These are phyloP conservation scores for Caloboletus firmus DNA, from an alignment of 1,284 basidiomycete genomes.

Conservation along the genomic window DNA sequence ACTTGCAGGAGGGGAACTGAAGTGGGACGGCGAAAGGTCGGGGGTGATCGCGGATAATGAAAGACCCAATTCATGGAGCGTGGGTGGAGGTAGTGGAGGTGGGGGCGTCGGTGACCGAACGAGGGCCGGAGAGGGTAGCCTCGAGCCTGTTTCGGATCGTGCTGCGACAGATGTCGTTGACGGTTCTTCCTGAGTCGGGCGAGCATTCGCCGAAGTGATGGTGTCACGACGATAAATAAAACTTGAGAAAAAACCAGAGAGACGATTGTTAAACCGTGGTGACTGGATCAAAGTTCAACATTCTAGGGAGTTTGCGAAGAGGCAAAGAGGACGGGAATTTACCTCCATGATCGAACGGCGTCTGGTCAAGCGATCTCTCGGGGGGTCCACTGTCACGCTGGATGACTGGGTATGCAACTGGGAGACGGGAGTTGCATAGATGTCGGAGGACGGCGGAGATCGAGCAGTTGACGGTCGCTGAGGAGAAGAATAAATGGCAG, in stretches of 20 bases:
- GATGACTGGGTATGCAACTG: slow-evolving; percentile 22
- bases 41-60: slow-evolving; percentile 64
- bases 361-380: slow-evolving; percentile 35
- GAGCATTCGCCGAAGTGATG: slow-evolving; percentile 30
- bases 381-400: slow-evolving; percentile 7
- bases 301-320: slow-evolving; percentile 14
- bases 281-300: slow-evolving; percentile 35
- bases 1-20: slow-evolving; percentile 68
- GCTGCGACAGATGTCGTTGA: slow-evolving; percentile 21
- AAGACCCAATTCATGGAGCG: slow-evolving; percentile 73
- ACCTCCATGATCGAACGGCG: slow-evolving; percentile 53
- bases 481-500: slow-evolving; percentile 33
- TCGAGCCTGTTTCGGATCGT: slow-evolving; percentile 37
- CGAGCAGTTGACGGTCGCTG: slow-evolving; percentile 29
- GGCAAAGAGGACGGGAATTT: slow-evolving; percentile 12
- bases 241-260: slow-evolving; percentile 79
- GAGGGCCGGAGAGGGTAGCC: slow-evolving; percentile 51
- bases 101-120: slow-evolving; percentile 64
- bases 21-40: slow-evolving; percentile 70
- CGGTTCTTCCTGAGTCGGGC: slow-evolving; percentile 32
- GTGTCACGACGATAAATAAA: slow-evolving; percentile 71
- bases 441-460: slow-evolving; percentile 26
- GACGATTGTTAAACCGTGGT: slow-evolving; percentile 63
- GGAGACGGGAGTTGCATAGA: slow-evolving; percentile 23
- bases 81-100: slow-evolving; percentile 65